Evolutionary conservation across 2,329 filamentous ascomycete genomes (phyloP), one percentile per base, ranked within the genome.

Genomic region (Apiospora saccharicola): DNA sequence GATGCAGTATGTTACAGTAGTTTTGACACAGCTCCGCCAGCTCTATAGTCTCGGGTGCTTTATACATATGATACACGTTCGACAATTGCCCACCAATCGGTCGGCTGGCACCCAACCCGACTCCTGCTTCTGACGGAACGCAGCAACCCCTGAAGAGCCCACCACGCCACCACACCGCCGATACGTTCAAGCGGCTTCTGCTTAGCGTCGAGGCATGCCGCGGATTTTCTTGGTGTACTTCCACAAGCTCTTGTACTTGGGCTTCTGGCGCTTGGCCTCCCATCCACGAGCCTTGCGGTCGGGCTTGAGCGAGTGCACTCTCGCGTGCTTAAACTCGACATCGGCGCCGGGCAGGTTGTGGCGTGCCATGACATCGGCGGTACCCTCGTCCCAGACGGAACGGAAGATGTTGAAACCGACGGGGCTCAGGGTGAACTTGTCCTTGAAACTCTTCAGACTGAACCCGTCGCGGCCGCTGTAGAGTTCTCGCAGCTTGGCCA

Each of bases 371-470:
- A 99, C 94, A 69, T 86, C 91, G n/a, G 90, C 91, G 70, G 94
- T 99, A 78, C 89, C 90, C 73, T 96, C 93, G 82, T 99, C 96
- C 94, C 95, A 98, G 75, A 93, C 85, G 73, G 91, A 92, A 76
- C 96, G 91, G 91, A 98, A 99, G 77, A 99, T 85, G 80, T 91
- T 94, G 77, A 94, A 93, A 61, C 95, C 95, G 72, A 98, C 90
- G 10, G 95, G 90, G 72, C 86, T 88, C 74, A 96, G 85, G 72
- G 85, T 83, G 80, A 94, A 90, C 80, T 91, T 91, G 80, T 91
- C 89, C 75, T 92, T 89, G 81, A 97, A 93, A 74, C 89, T 90
- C 79, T 94, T 91, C 74, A 98, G 85, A 72, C 88, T 91, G 84
- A 97, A 97, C 67, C 87, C 88, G 68, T 95, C 89, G 70, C 93